phyloP scores from a whole-genome alignment of 805 yeast species.

The Suhomyces kilbournensis region DNA sequence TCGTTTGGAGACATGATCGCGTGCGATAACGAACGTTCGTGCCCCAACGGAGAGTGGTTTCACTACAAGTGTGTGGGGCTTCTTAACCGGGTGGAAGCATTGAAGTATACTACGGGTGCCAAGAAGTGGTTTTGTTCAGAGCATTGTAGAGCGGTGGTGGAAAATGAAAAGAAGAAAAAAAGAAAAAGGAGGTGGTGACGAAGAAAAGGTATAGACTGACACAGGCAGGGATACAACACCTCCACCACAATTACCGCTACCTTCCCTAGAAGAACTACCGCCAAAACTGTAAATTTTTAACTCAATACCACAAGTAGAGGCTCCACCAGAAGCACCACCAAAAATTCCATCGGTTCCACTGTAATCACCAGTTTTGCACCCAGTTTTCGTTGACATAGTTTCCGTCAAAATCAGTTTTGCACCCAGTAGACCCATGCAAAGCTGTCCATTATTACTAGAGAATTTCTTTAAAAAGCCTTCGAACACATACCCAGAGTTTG shows the following conservation, averaged over 20 bases:
- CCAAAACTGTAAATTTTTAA: background rate
- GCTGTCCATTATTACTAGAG: too few species aligned
- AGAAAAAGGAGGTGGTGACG: background rate
- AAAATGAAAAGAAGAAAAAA: slow-evolving; percentile 7
- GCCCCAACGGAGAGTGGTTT: slow-evolving; percentile 47
- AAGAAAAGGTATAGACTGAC: background rate
- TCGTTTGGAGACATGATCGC: slow-evolving; percentile 32
- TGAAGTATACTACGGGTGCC: slow-evolving; percentile 31
- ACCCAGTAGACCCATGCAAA: too few species aligned
- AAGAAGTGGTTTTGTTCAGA: slow-evolving; percentile 41
- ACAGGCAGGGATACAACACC: too few species aligned
- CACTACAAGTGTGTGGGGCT: slow-evolving; percentile 46
- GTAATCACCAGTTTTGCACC: too few species aligned
- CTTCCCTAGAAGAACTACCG: background rate
- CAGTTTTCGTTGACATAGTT: too few species aligned
- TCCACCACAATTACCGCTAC: too few species aligned
- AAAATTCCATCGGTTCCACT: too few species aligned
- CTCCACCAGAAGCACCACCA: too few species aligned
- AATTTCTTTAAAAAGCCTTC: too few species aligned
- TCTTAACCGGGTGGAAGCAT: slow-evolving; percentile 35
- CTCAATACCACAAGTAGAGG: background rate
- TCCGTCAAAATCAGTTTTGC: too few species aligned
- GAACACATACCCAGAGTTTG: too few species aligned
- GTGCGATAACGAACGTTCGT: slow-evolving; percentile 27
- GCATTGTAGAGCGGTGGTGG: slow-evolving; percentile 20